Conservation (phyloP, 768 basidiomycete species). For the Crepidotus variabilis region DNA sequence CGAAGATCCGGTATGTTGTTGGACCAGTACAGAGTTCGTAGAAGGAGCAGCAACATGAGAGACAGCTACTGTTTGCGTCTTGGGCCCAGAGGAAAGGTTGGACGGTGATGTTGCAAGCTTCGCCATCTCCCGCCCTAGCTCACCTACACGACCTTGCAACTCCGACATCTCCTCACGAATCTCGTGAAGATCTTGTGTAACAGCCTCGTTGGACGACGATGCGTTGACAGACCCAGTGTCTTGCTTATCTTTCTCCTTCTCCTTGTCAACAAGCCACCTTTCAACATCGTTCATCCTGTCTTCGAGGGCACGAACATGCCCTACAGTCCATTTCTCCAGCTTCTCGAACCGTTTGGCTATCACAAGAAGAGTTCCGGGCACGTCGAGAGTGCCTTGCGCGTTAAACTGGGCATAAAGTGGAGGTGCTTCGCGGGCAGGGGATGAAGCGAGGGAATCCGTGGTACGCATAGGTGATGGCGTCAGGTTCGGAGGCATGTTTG, state of each 20-base stretch:
- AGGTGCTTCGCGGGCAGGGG: slow-evolving; percentile 56
- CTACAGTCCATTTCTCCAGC: slow-evolving; percentile 86
- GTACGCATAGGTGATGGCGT: slow-evolving; percentile 64
- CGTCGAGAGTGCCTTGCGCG: slow-evolving; percentile 66
- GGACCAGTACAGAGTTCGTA: slow-evolving; percentile 41
- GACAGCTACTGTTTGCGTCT: slow-evolving; percentile 42
- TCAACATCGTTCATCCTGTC: slow-evolving; percentile 93
- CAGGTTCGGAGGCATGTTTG: slow-evolving; percentile 51
- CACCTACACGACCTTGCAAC: slow-evolving; percentile 69
- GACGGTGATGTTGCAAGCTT: slow-evolving; percentile 53
- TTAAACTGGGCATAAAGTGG: slow-evolving; percentile 79
- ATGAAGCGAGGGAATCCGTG: slow-evolving; percentile 34
- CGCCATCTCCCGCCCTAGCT: slow-evolving; percentile 79
- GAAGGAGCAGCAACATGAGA: slow-evolving; percentile 34
- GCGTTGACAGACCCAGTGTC: slow-evolving; percentile 13
- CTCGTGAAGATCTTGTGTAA: slow-evolving; percentile 42
- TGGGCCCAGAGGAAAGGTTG: slow-evolving; percentile 49
- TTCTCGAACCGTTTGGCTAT: slow-evolving; percentile 85
- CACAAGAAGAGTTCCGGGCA: slow-evolving; percentile 67
- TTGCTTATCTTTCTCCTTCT: slow-evolving; percentile 65
- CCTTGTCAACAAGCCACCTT: slow-evolving; percentile 83
- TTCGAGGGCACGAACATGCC: slow-evolving; percentile 85
- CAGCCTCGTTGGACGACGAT: slow-evolving; percentile 14
- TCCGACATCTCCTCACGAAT: slow-evolving; percentile 70
- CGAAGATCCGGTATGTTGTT: slow-evolving; percentile 23